Conservation (phyloP, 371 early-diverging fungal species). For the Mucor mucedo region DNA sequence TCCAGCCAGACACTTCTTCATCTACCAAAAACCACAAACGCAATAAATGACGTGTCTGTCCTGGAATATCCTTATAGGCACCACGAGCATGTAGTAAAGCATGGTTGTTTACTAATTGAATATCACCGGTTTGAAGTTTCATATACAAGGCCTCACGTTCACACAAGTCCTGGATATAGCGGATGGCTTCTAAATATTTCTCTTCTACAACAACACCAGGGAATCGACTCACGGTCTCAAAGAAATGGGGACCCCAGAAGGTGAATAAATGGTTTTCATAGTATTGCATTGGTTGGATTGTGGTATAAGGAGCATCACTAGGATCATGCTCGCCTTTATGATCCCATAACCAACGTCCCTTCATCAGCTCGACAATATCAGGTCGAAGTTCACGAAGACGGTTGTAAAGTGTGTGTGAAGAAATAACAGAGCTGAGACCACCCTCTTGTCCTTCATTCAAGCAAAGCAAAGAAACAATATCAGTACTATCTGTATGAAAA, state of each 20-base stretch:
- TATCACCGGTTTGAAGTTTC: slow-evolving; percentile 48
- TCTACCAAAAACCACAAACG: slow-evolving; percentile 48
- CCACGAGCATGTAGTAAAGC: slow-evolving; percentile 50
- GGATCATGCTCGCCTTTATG: slow-evolving; percentile 46
- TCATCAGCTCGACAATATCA: slow-evolving; percentile 48
- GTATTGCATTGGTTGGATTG: slow-evolving; percentile 37
- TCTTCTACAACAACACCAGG: slow-evolving; percentile 35
- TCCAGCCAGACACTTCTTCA: slow-evolving; percentile 37
- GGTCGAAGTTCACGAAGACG: slow-evolving; percentile 42
- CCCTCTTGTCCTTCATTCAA: slow-evolving; percentile 41
- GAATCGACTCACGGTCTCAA: slow-evolving; percentile 48
- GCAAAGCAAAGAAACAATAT: slow-evolving; percentile 47
- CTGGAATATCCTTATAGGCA: slow-evolving; percentile 41
- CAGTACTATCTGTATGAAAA: slow-evolving; percentile 54
- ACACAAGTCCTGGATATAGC: slow-evolving; percentile 44
- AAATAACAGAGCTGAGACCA: slow-evolving; percentile 45
- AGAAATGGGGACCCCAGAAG: slow-evolving; percentile 54
- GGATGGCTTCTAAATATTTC: slow-evolving; percentile 45
- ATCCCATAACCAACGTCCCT: slow-evolving; percentile 52
- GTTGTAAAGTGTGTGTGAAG: slow-evolving; percentile 52
- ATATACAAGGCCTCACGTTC: slow-evolving; percentile 48
- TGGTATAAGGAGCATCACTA: slow-evolving; percentile 36
- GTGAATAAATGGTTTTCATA: slow-evolving; percentile 43
- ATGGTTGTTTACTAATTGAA: slow-evolving; percentile 53
- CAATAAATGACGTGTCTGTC: slow-evolving; percentile 40